Percentiles rank a stretch among this genome's conserved stretches.
These are phyloP conservation scores for Craspedostauros australis DNA, from an alignment of 108 stramenopile species.

Conservation along the genomic window DNA sequence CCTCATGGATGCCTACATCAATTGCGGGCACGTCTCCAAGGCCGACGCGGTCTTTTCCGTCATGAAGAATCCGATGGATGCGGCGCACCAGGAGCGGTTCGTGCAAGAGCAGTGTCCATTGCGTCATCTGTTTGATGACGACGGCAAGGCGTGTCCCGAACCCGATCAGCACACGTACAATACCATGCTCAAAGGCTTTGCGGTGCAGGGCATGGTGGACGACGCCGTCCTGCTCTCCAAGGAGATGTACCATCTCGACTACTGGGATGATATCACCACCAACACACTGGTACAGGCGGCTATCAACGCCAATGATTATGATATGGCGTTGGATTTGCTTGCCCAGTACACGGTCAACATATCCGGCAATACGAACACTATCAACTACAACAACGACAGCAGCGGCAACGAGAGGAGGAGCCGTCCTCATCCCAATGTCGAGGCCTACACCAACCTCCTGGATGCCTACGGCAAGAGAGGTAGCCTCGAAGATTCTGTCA, in stretches of 20 bases:
- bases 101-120: background rate
- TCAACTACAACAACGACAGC: background rate
- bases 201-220: conserved; percentile 28
- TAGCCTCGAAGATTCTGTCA: conserved; percentile 47
- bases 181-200: conserved; percentile 73
- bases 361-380: no score
- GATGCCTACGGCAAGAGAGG: conserved; percentile 67
- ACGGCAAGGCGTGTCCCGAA: conserved; percentile 20
- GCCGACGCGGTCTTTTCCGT: conserved; percentile 44
- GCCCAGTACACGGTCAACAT: conserved; percentile 29
- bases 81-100: background rate
- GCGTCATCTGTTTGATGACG: conserved; percentile 3
- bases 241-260: conserved; percentile 23
- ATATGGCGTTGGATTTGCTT: conserved; percentile 54
- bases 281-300: conserved; percentile 78
- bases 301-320: conserved; percentile 47
- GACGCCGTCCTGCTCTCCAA: conserved; percentile 43
- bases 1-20: conserved; percentile 73
- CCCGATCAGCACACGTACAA: conserved; percentile 71
- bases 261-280: conserved; percentile 79
- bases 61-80: conserved; percentile 17
- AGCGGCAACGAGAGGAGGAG: background rate
- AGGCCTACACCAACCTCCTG: conserved; percentile 76
- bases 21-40: conserved; percentile 51
- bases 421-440: conserved; percentile 68